Percentiles rank a stretch among this genome's conserved stretches.
phyloP scores from a whole-genome alignment of 2,329 filamentous ascomycete species.

The Fusarium sp. region DNA sequence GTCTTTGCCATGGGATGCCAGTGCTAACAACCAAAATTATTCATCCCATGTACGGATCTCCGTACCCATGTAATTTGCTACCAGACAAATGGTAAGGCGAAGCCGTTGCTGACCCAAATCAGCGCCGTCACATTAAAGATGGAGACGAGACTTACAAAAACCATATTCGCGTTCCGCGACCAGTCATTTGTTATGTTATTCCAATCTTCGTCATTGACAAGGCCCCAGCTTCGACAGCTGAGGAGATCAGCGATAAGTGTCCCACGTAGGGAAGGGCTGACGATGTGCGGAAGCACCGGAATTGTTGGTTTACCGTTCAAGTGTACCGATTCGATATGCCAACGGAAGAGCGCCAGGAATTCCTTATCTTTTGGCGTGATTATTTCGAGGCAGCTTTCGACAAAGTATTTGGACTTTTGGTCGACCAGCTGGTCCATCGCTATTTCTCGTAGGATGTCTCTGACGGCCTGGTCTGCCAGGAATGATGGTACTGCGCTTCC shows the following conservation, averaged over 20 bases:
- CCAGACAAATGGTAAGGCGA: background rate
- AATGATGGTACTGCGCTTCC: background rate
- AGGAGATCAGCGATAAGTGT: background rate
- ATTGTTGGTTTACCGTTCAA: background rate
- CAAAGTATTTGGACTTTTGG: background rate
- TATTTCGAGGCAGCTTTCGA: slow-evolving; percentile 1
- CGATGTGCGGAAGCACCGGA: slow-evolving; percentile 3
- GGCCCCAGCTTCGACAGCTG: background rate
- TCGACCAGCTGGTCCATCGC: background rate
- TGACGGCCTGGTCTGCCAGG: background rate
- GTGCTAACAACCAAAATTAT: too few species aligned
- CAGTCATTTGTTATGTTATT: background rate
- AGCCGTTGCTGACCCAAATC: background rate
- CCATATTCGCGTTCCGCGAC: background rate
- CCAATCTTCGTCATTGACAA: background rate
- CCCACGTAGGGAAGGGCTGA: background rate
- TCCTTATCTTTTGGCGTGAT: background rate
- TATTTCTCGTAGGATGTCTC: slow-evolving; percentile 3
- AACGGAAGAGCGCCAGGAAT: slow-evolving; percentile 2
- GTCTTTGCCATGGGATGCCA: too few species aligned
- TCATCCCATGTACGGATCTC: background rate
- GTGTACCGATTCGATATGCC: background rate
- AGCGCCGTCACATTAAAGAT: background rate
- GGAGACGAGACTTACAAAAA: background rate
- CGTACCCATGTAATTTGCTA: background rate